Evolutionary conservation across 768 basidiomycete genomes (phyloP), one percentile per base, ranked within the genome.

Genomic region (Russula foetens): DNA sequence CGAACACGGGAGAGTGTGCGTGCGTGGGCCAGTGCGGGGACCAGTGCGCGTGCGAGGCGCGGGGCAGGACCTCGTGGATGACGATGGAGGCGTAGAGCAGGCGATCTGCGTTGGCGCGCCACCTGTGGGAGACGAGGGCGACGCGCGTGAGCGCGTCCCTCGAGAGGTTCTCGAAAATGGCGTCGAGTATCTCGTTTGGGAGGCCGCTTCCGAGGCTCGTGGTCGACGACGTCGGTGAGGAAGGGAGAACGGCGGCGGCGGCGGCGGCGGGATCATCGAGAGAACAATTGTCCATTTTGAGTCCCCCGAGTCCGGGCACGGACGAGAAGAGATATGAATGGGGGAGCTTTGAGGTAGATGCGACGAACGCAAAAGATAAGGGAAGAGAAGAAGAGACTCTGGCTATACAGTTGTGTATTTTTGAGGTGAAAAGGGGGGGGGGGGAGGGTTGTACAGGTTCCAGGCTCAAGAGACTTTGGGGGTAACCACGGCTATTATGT

Each of bases 151-250:
- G 78, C 7, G 70, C 68, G 29, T 56, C 52, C 1, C 64, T 67
- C 7, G 67, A 55, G 51, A 75, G 70, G 55, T 68, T 55, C 21
- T 68, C 68, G 66, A 84, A 79, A 59, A 84, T 80, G 56, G 75
- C 71, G 46, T 68, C 67, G 60, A 84, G 77, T 23, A 78, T 80
- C 71, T 85, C 84, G 71, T 81, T 84, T 15, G 84, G 83, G 11
- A 84, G 72, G 41, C 41, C 2, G 12, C 35, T 59, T 46, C 63
- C 56, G 41, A 53, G 51, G 45, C 17, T 41, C 17, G 29, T 5
- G 1, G 31, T 12, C 26, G 21, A 2, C n/a, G 15, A n/a, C n/a
- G n/a, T n/a, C n/a, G n/a, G n/a, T n/a, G n/a, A n/a, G n/a, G n/a
- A 35, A 4, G 24, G 28, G 48, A 49, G 38, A 39, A 28, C 24